phyloP scores from a whole-genome alignment of 2,329 filamentous ascomycete genomes.

The Colletotrichum aenigma region DNA sequence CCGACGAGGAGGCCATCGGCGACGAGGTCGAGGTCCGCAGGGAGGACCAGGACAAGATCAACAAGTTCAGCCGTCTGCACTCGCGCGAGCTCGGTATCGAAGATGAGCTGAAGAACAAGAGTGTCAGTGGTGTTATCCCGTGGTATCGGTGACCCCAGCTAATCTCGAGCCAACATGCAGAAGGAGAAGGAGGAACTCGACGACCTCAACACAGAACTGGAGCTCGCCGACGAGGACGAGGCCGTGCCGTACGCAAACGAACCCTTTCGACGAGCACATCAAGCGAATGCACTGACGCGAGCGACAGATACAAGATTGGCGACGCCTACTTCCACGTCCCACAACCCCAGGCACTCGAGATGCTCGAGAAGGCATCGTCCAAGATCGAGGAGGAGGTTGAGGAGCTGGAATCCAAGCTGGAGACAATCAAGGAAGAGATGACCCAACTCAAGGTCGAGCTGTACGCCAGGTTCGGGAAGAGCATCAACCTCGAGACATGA shows the following conservation, averaged over 20 bases:
- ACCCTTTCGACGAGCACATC: not conserved
- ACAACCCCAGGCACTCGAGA: slow-evolving; percentile 82
- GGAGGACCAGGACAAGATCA: slow-evolving; percentile 99
- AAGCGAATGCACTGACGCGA: not conserved
- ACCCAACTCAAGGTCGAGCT: slow-evolving; percentile 86
- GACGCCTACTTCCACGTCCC: slow-evolving; percentile 92
- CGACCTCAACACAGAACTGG: slow-evolving; percentile 87
- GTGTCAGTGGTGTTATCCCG: slow-evolving; percentile 57
- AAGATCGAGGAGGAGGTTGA: slow-evolving; percentile 79
- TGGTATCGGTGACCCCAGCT: not conserved
- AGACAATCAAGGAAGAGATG: slow-evolving; percentile 83
- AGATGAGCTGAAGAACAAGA: slow-evolving; percentile 80
- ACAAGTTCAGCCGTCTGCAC: slow-evolving; percentile 93
- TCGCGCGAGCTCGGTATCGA: slow-evolving; percentile 81
- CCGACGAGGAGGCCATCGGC: slow-evolving; percentile 80
- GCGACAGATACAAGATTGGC: slow-evolving; percentile 86
- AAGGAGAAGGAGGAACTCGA: slow-evolving; percentile 99
- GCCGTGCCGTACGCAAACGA: slow-evolving; percentile 73
- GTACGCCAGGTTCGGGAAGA: slow-evolving; percentile 93
- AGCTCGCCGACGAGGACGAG: slow-evolving; percentile 94
- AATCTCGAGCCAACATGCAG: slow-evolving; percentile 48
- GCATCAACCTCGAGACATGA: slow-evolving; percentile 95
- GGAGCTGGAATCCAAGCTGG: slow-evolving; percentile 77
- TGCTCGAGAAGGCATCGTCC: slow-evolving; percentile 74
- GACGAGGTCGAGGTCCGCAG: slow-evolving; percentile 93